Evolutionary conservation across 1,284 basidiomycete genomes (phyloP).

Genomic region (Rhodotorula sp.): DNA sequence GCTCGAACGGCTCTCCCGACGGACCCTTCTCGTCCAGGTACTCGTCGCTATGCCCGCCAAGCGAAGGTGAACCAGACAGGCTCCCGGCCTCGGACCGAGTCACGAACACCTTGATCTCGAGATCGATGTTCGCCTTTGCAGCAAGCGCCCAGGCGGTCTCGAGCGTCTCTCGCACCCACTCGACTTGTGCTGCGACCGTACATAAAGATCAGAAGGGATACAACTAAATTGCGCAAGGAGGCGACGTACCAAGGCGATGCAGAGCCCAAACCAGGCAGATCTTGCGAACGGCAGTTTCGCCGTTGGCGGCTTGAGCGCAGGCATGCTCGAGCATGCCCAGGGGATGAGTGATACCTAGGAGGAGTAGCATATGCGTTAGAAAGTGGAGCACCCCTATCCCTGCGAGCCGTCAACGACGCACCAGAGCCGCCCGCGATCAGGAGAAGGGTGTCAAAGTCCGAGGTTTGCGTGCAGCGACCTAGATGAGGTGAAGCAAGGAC

Average conservation of each 20-base stretch:
- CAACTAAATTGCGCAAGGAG: too few species aligned
- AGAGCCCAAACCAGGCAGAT: constrained; percentile 35
- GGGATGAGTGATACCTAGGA: constrained; percentile 23
- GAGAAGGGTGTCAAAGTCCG: constrained; percentile 27
- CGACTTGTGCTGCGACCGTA: constrained; percentile 17
- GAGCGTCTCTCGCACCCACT: constrained; percentile 26
- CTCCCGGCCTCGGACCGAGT: constrained; percentile 9
- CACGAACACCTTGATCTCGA: constrained; percentile 26
- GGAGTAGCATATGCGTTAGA: background rate
- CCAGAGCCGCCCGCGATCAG: constrained; percentile 36
- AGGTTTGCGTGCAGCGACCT: background rate
- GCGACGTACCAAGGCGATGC: constrained; percentile 11
- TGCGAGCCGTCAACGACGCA: background rate
- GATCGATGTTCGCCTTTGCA: constrained; percentile 4
- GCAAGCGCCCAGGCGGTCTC: constrained; percentile 3
- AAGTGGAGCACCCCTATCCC: too few species aligned
- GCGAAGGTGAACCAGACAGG: background rate
- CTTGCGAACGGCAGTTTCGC: background rate
- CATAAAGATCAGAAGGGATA: background rate
- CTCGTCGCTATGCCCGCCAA: background rate
- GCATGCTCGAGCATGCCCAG: constrained; percentile 14
- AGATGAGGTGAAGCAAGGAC: background rate
- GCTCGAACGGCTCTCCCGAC: background rate
- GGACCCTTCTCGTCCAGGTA: constrained; percentile 14
- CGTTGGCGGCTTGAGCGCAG: background rate